Base-by-base conservation (phyloP, 192 early-diverging fungal species). In the Haplosporangium gracile region DNA sequence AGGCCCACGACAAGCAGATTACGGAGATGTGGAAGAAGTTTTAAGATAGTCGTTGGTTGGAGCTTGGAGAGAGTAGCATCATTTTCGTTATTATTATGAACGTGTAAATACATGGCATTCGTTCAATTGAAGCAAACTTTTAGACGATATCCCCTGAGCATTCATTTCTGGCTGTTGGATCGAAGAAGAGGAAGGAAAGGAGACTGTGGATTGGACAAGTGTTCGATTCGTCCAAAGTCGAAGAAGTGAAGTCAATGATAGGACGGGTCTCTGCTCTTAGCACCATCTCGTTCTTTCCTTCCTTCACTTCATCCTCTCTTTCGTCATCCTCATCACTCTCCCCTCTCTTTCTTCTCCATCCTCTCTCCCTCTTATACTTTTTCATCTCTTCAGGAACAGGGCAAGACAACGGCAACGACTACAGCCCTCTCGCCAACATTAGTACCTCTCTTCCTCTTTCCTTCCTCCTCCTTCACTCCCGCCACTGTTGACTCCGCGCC, bases 11-110 rank as follows among this genome's bases (percentile, higher is more conserved):
- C 26, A 47, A 84, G 29, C 60, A 91, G 39, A 89, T 96, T 72
- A 89, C 89, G 6, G 75, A 74, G 29, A 88, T 94, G 88, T 95
- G 94, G 79, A 80, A 88, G 63, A 85, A 88, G 53, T 90, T 89
- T 49, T 77, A 88, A 57, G 57, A 5, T 51, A 20, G 1, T 51
- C 1, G 60, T 20, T 15, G 5, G 4, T 13, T 38, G 42, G 39
- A 8, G 32, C 4, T 22, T 38, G 7, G 7, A 13, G 26, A 11
- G 20, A n/a, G 53, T 55, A 24, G 57, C 2, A 2, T 6, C 22
- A 1, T 26, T 20, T 29, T n/a, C 53, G 6, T 55, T 24, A 63
- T 26, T 49, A 49, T 16, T 16, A 49, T 2, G 10, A 32, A 15
- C 2, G 26, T 65, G 60, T 65, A 57, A 24, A 57, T 57, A 57